Base-by-base conservation (phyloP, 139 green algal genomes). In the Auxenochlorella pyrenoidosa region DNA sequence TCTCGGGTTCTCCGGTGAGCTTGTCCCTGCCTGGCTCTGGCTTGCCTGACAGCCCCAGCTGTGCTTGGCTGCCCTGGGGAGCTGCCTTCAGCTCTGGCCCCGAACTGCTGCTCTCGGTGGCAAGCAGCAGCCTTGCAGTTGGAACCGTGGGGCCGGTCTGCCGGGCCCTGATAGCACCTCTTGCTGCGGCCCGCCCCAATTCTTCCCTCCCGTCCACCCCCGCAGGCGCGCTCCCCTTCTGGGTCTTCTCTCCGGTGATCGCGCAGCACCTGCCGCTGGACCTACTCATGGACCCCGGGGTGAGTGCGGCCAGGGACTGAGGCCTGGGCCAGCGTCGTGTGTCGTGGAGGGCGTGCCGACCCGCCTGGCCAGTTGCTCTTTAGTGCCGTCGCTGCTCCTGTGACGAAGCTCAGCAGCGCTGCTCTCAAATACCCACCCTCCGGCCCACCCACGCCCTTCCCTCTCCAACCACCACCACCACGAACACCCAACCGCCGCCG, bases 141-240 rank as follows among this genome's bases (percentile, higher is more conserved):
- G 63, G 63, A 24, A n/a, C 24, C 13, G 6, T 71, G 26, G n/a
- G n/a, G n/a, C n/a, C n/a, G n/a, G n/a, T n/a, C n/a, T n/a, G n/a
- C n/a, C n/a, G n/a, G n/a, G n/a, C n/a, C n/a, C n/a, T n/a, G n/a
- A n/a, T n/a, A n/a, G n/a, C n/a, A n/a, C n/a, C n/a, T n/a, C n/a
- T n/a, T n/a, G n/a, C n/a, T n/a, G n/a, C n/a, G n/a, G n/a, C n/a
- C n/a, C n/a, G n/a, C n/a, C n/a, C n/a, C n/a, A n/a, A n/a, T n/a
- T n/a, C n/a, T n/a, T n/a, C n/a, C n/a, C 66, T 40, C 32, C 66
- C 32, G 30, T 26, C 43, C 41, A 0, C 41, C 41, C n/a, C 12
- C 51, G 58, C 80, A 85, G 95, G 94, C 21, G 94, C 92, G 38
- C 94, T 98, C 28, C 95, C 95, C 5, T 98, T 98, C 87, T 84